Evolutionary conservation across 306 rosid species (phyloP), one percentile per base, ranked within the genome.

Genomic region (Erythrophleum fordii): DNA sequence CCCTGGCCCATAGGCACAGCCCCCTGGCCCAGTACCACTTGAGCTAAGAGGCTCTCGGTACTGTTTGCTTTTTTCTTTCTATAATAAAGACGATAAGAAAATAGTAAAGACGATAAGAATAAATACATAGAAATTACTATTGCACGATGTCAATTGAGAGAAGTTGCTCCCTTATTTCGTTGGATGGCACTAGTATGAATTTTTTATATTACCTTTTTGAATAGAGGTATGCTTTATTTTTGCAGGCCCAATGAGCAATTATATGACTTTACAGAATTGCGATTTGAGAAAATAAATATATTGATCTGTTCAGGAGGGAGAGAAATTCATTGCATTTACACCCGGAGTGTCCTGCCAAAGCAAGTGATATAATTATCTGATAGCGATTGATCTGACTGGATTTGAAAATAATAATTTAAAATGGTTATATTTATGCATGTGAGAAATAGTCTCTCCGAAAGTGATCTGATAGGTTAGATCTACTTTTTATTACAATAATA

Each of bases 381-480:
- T 62, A 52, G 46, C 1, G 53, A 17, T 42, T 31, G 51, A 44
- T 45, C 29, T 73, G 17, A 35, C 51, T 51, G 18, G 69, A 52
- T 39, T 51, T 26, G 17, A 12, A 58, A n/a, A 39, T 73, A 35
- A 73, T 14, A 76, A 18, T 23, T 22, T 45, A n/a, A 41, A 6
- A 68, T 42, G 11, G 12, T 23, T 68, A 6, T 11, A 41, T 41
- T 68, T 22, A 6, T 68, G 26, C 34, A 20, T 20, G 31, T 68
- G 73, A 68, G 17, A 68, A 55, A 39, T 78, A 9, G 11, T 8
- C 10, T 75, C 39, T 65, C 22, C 2, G 17, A 22, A 29, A 53
- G 61, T 75, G 18, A 65, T 17, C 67, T 72, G 80, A 64, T 42
- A 29, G 73, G 83, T 35, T 66, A 56, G 45, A 66, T 44, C 18